A percentile compares a stretch with the other conserved stretches of the same genome.
These are phyloP conservation scores for Taphrina communis DNA, from an alignment of 1,139 yeast species.

Conservation along the genomic window DNA sequence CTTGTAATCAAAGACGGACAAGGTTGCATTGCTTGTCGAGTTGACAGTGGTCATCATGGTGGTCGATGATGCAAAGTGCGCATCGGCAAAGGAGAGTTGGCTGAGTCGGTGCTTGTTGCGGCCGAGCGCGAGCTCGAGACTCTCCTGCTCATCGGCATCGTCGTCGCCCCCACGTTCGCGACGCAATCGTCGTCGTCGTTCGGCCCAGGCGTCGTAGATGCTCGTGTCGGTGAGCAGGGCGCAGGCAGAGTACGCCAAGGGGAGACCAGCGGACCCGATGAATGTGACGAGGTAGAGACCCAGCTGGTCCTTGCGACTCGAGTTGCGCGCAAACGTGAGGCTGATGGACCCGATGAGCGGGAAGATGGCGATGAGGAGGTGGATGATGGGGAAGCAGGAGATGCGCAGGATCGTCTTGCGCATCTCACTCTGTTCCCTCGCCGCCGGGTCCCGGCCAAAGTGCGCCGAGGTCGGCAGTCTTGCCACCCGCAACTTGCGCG, in stretches of 20 bases:
- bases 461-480: conserved; percentile 26
- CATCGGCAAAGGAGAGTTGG: conserved; percentile 1
- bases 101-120: conserved; percentile 27
- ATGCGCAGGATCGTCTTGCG: conserved; percentile 29
- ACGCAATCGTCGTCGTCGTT: conserved; percentile 1
- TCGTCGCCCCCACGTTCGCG: neutral
- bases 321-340: conserved; percentile 19
- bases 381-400: conserved; percentile 26
- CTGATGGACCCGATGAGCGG: conserved; percentile 26
- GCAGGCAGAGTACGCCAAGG: conserved; percentile 31
- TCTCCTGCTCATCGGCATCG: conserved; percentile 18
- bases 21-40: neutral
- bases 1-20: no score
- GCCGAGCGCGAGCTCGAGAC: conserved; percentile 33
- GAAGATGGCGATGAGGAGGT: conserved; percentile 25
- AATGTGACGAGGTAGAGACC: conserved; percentile 25
- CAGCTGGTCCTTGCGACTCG: conserved; percentile 4
- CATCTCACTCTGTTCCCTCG: conserved; percentile 14
- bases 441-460: conserved; percentile 30
- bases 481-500: conserved; percentile 29
- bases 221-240: conserved; percentile 37
- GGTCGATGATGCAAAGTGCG: neutral
- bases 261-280: conserved; percentile 34
- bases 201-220: conserved; percentile 27
- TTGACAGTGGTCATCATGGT: no score